Conservation (phyloP, 2,329 filamentous ascomycete species). For the Sordariomycetes sp. region DNA sequence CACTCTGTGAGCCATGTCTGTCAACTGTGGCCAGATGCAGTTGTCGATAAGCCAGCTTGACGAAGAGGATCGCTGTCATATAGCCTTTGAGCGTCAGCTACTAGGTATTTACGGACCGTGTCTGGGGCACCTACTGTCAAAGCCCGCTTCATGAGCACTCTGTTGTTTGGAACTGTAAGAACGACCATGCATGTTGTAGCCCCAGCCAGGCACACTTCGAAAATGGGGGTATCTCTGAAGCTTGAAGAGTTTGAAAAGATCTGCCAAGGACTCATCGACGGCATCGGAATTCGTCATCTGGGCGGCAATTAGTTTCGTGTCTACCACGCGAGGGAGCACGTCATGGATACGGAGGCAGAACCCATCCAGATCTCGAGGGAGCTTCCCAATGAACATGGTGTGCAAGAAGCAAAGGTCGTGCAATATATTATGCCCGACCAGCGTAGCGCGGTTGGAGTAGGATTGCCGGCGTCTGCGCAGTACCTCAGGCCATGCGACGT, state of each 20-base stretch:
- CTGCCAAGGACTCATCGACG: constrained; percentile 17
- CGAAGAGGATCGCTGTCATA: constrained; percentile 32
- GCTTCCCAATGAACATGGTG: constrained; percentile 46
- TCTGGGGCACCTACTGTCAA: constrained; percentile 33
- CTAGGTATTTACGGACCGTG: background rate
- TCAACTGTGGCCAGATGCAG: no score
- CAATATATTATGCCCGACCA: constrained; percentile 59
- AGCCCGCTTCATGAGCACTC: constrained; percentile 48
- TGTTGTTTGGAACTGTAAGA: constrained; percentile 7
- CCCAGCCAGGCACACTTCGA: background rate
- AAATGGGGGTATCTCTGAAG: constrained; percentile 3
- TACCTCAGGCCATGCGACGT: background rate
- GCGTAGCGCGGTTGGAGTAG: background rate
- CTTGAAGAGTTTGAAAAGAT: background rate
- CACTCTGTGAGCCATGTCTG: no score
- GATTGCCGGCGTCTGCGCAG: no score
- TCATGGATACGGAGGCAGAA: constrained; percentile 41
- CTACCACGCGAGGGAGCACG: constrained; percentile 39
- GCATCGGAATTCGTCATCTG: background rate
- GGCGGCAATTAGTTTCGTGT: constrained; percentile 28
- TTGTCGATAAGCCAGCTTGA: constrained; percentile 13
- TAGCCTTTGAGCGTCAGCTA: constrained; percentile 17
- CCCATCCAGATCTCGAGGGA: constrained; percentile 43
- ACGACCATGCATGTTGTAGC: background rate
- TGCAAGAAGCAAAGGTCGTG: constrained; percentile 57